Evolutionary conservation across 495 filamentous ascomycete species (phyloP), one percentile per base, ranked within the genome.

Genomic region (Trichoderma virens): DNA sequence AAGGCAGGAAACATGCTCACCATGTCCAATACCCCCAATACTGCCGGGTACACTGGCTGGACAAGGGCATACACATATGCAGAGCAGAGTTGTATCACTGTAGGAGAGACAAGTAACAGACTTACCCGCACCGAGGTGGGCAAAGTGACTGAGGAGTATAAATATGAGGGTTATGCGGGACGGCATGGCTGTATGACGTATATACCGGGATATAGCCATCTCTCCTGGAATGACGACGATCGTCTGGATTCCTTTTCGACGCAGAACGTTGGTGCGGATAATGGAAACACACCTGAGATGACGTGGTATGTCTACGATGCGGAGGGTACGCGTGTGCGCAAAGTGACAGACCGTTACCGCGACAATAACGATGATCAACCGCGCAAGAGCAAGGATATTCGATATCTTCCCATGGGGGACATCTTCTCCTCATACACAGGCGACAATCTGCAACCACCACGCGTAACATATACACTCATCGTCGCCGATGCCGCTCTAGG

Each of bases 241-340:
- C 62, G 63, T n/a, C 64, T 76, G 20, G 39, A 45, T 13, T 27
- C 43, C 9, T 62, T 56, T 16, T 61, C 70, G 2, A 45, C 34
- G 13, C 67, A 71, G 41, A 18, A 32, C 2, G 66, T 66, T 0
- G 38, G 9, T n/a, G 63, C 1, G 23, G 30, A 30, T 14, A 47
- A 62, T 7, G 64, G 20, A 25, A 66, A 56, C 2, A n/a, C n/a
- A n/a, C 69, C 67, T 7, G 67, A 70, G 28, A 69, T 51, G 2
- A 75, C 74, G 1, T 77, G 64, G 23, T 75, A 75, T 51, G 45
- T 64, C 27, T 75, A 77, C 62, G 71, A 76, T 41, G 23, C 64
- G 5, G 5, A 1, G 3, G 72, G 72, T 2, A 45, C 30, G 18
- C 67, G 74, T 2, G 65, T 74, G 2, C 69, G 74, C 23, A 77